Conservation (phyloP, 2,329 filamentous ascomycete species). For the Drechslerella coelobrocha region DNA sequence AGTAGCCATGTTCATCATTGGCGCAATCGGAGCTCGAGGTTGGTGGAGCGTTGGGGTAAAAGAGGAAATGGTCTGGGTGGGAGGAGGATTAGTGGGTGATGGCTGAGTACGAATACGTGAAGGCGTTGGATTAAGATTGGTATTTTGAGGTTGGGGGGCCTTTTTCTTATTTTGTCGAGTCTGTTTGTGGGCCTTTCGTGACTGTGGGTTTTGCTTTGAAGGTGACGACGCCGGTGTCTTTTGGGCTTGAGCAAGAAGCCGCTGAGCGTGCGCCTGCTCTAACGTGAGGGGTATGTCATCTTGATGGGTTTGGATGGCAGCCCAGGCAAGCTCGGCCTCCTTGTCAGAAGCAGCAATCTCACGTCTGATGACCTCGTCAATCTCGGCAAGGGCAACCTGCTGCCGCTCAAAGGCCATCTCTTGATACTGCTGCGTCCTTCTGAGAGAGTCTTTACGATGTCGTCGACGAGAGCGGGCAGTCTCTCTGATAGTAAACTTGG, state of each 20-base stretch:
- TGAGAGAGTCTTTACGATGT: slow-evolving; percentile 31
- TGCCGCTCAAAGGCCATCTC: slow-evolving; percentile 4
- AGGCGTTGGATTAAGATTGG: no score
- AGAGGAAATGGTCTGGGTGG: no score
- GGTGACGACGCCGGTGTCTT: background rate
- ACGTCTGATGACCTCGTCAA: slow-evolving; percentile 14
- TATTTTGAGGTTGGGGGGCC: no score
- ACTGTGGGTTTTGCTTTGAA: background rate
- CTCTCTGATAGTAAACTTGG: slow-evolving; percentile 38
- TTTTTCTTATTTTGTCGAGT: no score
- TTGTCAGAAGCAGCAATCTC: slow-evolving; percentile 35
- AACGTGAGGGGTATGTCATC: background rate
- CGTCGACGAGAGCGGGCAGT: slow-evolving; percentile 36
- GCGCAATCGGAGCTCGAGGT: no score
- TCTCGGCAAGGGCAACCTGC: slow-evolving; percentile 10
- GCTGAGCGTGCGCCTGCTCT: background rate
- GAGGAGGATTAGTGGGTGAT: no score
- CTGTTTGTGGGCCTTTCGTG: background rate
- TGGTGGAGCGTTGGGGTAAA: no score
- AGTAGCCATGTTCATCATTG: no score
- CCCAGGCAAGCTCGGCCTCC: slow-evolving; percentile 21
- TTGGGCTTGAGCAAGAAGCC: slow-evolving; percentile 8
- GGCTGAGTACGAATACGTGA: no score
- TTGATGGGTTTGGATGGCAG: background rate
- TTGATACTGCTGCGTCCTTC: slow-evolving; percentile 5